Conservation (phyloP, 176 grass and related monocot species). For the Chloris gayana region DNA sequence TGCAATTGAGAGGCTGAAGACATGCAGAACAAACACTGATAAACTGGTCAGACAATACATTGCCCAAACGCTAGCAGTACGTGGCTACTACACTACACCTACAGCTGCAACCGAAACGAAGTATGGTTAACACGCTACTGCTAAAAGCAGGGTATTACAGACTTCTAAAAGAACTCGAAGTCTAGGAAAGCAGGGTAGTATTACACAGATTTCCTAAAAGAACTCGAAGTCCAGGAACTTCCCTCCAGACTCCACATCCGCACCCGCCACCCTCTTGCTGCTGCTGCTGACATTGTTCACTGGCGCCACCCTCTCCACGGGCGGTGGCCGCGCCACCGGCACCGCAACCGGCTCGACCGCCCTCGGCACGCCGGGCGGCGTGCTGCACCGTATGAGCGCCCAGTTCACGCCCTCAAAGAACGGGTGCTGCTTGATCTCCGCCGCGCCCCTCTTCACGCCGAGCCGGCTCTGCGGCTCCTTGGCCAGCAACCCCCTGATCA, state of each 20-base stretch:
- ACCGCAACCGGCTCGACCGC: slow-evolving; percentile 28
- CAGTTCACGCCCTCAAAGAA: slow-evolving; percentile 76
- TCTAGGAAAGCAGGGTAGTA: not conserved
- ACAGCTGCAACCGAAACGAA: not conserved
- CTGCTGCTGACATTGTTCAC: not conserved
- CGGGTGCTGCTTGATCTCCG: slow-evolving; percentile 73
- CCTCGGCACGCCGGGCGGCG: slow-evolving; percentile 65
- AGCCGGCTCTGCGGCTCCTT: slow-evolving; percentile 69
- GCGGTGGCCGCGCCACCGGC: no score
- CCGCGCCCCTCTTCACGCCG: slow-evolving; percentile 63
- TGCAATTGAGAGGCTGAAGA: not conserved
- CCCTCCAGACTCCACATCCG: slow-evolving; percentile 49
- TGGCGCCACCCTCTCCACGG: slow-evolving; percentile 31
- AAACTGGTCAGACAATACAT: slow-evolving; percentile 19
- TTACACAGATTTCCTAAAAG: slow-evolving; percentile 44
- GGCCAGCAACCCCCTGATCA: slow-evolving; percentile 61
- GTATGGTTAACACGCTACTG: not conserved
- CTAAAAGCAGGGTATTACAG: not conserved
- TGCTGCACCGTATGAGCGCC: slow-evolving; percentile 76
- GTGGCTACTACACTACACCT: slow-evolving; percentile 1
- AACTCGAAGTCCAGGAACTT: slow-evolving; percentile 74
- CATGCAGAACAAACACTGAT: not conserved
- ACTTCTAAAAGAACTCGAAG: no score
- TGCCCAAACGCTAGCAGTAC: slow-evolving; percentile 14
- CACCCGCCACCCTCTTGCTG: slow-evolving; percentile 51